phyloP scores from a whole-genome alignment of 306 rosid genomes.

The Castanopsis chinensis region DNA sequence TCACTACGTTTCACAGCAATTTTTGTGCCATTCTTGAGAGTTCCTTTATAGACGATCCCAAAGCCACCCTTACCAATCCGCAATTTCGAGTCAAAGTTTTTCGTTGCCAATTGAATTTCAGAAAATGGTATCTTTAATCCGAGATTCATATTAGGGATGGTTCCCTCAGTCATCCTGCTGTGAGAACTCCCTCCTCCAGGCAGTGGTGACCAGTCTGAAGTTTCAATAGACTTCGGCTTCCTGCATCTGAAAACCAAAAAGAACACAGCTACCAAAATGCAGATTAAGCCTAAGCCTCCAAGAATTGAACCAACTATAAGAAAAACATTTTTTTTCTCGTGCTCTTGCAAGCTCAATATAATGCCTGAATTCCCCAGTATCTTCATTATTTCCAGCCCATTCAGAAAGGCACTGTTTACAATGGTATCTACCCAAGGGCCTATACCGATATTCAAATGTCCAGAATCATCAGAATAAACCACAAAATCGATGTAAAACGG shows the following conservation, averaged over 20 bases:
- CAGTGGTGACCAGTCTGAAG: constrained; percentile 35
- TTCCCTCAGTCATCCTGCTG: constrained; percentile 26
- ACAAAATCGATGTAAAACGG: constrained; percentile 28
- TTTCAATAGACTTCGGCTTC: constrained; percentile 22
- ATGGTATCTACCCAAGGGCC: background rate
- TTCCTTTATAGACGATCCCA: constrained; percentile 48
- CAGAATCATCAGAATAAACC: constrained; percentile 26
- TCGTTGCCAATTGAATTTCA: constrained; percentile 43
- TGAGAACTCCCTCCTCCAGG: constrained; percentile 47
- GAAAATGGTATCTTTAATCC: constrained; percentile 39
- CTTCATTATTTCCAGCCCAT: constrained; percentile 48
- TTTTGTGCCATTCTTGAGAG: constrained; percentile 27
- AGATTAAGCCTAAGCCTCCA: constrained; percentile 30
- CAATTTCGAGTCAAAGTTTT: constrained; percentile 34
- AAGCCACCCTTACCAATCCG: constrained; percentile 51
- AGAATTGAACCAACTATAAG: constrained; percentile 25
- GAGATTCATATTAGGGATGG: constrained; percentile 29
- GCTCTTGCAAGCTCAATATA: background rate
- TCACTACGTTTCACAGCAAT: constrained; percentile 57
- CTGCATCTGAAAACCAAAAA: constrained; percentile 19
- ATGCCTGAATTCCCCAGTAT: constrained; percentile 11
- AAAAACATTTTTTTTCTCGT: background rate
- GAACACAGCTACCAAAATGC: constrained; percentile 22
- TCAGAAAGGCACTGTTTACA: constrained; percentile 22
- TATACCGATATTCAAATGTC: constrained; percentile 26